phyloP scores from a whole-genome alignment of 2,329 filamentous ascomycete species.

The Calonectria fujianensis region DNA sequence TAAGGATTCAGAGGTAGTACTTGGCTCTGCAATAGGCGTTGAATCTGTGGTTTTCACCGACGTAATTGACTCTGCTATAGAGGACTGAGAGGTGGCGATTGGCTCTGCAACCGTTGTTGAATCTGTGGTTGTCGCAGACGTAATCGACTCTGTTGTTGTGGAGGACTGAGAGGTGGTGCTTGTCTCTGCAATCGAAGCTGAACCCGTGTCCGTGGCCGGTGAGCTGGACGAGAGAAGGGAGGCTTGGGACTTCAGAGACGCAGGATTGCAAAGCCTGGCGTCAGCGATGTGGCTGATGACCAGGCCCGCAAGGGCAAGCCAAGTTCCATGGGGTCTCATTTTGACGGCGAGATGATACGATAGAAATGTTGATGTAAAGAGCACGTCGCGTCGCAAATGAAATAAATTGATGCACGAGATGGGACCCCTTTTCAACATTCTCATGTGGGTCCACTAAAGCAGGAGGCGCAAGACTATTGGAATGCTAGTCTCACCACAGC shows the following conservation, averaged over 20 bases:
- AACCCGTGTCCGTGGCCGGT: background rate
- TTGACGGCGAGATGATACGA: background rate
- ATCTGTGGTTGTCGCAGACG: no score
- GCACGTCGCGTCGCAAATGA: background rate
- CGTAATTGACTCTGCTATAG: no score
- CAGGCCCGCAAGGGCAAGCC: background rate
- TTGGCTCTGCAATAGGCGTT: background rate
- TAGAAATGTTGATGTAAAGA: background rate
- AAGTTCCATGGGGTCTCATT: background rate
- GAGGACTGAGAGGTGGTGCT: background rate
- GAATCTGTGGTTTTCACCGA: background rate
- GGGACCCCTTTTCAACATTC: background rate
- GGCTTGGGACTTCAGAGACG: background rate
- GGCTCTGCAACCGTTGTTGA: no score
- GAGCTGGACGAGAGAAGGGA: background rate
- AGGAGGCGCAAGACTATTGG: conserved; percentile 8
- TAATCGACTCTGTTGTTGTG: background rate
- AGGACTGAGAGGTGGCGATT: no score
- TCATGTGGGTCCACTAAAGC: background rate
- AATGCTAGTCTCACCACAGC: background rate
- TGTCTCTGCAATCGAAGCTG: background rate
- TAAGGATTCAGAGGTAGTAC: background rate
- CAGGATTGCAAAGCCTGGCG: background rate
- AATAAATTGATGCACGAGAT: background rate
- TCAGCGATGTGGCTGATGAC: background rate